These are phyloP conservation scores for Herpetospermum pedunculosum DNA, from an alignment of 306 rosid genomes.

Conservation along the genomic window DNA sequence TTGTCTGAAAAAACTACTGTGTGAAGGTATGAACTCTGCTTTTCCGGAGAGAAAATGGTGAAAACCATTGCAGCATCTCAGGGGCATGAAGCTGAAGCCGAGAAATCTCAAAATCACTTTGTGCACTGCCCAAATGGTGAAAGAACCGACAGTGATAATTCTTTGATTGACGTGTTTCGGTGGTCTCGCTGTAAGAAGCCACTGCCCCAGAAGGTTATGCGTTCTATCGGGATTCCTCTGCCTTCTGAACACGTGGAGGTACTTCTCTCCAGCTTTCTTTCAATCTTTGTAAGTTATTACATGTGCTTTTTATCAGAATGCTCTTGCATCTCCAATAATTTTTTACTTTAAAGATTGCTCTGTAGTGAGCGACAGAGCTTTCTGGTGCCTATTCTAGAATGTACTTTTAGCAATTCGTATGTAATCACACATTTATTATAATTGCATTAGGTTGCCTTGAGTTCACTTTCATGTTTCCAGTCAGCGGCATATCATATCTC, in stretches of 20 bases:
- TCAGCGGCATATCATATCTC: neutral
- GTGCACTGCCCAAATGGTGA: constrained; percentile 54
- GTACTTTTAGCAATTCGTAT: neutral
- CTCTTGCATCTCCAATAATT: neutral
- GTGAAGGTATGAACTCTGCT: constrained; percentile 83
- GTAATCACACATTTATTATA: neutral
- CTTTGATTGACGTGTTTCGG: constrained; percentile 60
- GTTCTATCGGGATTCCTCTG: constrained; percentile 67
- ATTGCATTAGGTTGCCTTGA: neutral
- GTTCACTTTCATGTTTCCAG: neutral
- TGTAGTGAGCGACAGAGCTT: neutral
- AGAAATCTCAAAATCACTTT: constrained; percentile 60
- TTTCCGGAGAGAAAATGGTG: constrained; percentile 64
- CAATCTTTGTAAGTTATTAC: neutral
- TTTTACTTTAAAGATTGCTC: neutral
- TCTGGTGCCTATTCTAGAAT: neutral
- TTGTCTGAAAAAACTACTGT: constrained; percentile 11
- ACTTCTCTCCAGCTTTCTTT: constrained; percentile 11
- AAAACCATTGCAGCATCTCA: constrained; percentile 41
- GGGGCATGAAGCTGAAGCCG: constrained; percentile 40
- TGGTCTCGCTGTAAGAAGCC: constrained; percentile 92
- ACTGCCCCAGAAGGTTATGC: constrained; percentile 75
- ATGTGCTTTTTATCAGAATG: neutral
- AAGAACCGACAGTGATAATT: constrained; percentile 45
- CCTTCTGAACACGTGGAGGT: constrained; percentile 86